Evolutionary conservation across 2,329 filamentous ascomycete genomes (phyloP), one percentile per base, ranked within the genome.

Genomic region (Alternaria hordeiaustralica): DNA sequence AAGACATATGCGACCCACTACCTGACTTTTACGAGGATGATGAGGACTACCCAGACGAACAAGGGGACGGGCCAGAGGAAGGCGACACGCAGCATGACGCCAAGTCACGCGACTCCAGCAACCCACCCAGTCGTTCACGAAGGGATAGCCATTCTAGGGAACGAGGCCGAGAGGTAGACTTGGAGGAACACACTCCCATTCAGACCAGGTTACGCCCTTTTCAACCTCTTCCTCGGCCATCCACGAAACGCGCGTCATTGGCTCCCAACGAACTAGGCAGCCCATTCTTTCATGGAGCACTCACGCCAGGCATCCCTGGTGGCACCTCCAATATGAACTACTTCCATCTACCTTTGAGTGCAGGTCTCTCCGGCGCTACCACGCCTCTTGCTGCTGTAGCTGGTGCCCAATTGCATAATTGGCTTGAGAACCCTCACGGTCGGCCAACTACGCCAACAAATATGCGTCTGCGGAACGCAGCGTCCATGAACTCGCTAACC

Each of bases 11-110:
- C 72, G 94, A 99, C 78, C 96, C 96, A 2, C 87, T 98, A 62
- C 90, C 94, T 1, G 96, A 99, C 75, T 99, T 99, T 77, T 99
- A 99, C 83, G 96, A 97, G 72, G 90, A 92, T 71, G 89, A 92
- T 25, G 84, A 89, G 41, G 90, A 91, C 63, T 86, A 87, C 21
- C 84, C 87, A 25, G 86, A 87, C 43, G 86, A 84, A 41, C 87
- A 89, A 12, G 84, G 85, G 10, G 76, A 72, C 64, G 75, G 64
- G 30, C 74, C 73, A 64, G 74, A 64, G 46, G 84, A 84, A 13
- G 77, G 73, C 62, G 74, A 63, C 36, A 63, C 55, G 46, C 64
- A 68, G 57, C 56, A 56, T 36, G 61, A 61, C 50, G 66, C 67
- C 44, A 63, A 64, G 55, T 67, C 67, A 55, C 66, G 64, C 66